Evolutionary conservation across 2,329 filamentous ascomycete species (phyloP), one percentile per base, ranked within the genome.

Genomic region (Calonectria fujianensis): DNA sequence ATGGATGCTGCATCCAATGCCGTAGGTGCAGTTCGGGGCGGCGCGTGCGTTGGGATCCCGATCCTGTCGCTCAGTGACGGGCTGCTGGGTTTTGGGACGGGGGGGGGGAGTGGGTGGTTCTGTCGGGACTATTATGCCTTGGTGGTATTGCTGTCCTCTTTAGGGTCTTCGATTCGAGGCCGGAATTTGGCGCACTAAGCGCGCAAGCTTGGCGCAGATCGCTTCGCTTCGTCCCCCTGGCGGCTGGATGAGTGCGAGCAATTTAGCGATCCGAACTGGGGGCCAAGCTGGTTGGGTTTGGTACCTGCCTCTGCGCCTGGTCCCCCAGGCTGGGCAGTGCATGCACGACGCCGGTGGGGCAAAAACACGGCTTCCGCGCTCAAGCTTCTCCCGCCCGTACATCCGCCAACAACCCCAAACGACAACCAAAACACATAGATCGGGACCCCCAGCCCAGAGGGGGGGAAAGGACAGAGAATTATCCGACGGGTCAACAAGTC

Each of bases 121-220:
- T 13, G n/a, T 61, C 35, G 32, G 57, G 57, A 41, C 41, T 61
- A 37, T 61, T 61, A 41, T 61, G 14, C 57, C 57, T 61, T 61
- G 57, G 57, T 61, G 39, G 57, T 35, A 61, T 66, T 51, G 16
- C 31, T 37, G 63, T 66, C 41, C 63, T 11, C n/a, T 35, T 48
- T 66, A 32, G 48, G 69, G 52, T 54, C 65, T 68, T 61, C 57
- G 57, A 61, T 50, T 70, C 68, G 68, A 61, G 41, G 35, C 41
- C 41, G 45, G 41, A 45, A 51, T 69, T 76, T 74, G 54, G 66
- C 74, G 74, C 76, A 74, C 35, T 76, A 77, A 76, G 76, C 76
- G 76, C 76, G 73, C 27, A 45, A 52, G 48, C 70, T 75, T 72
- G 57, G 66, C 67, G 65, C 64, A 54, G 57, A 37, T 59, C 39